Evolutionary conservation across 2,329 filamentous ascomycete species (phyloP).

Genomic region (Aspergillus fischeri): DNA sequence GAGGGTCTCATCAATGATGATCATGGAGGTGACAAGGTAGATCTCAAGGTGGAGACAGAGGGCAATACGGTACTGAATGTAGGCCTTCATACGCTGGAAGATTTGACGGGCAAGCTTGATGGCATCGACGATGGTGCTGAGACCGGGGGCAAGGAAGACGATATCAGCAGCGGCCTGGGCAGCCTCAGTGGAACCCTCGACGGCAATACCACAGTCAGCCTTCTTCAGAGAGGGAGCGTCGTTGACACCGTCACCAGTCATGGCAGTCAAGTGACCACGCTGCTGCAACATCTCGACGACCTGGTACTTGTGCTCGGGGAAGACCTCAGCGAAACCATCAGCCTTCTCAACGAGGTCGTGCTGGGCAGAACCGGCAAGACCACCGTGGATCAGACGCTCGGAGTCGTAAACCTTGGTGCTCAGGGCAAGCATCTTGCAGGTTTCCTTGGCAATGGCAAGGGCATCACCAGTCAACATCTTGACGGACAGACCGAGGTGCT

Average conservation of each 20-base stretch:
- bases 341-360: slow-evolving; percentile 73
- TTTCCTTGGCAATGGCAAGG: slow-evolving; percentile 75
- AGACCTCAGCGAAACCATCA: slow-evolving; percentile 70
- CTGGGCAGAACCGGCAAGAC: slow-evolving; percentile 67
- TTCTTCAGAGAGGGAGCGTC: slow-evolving; percentile 71
- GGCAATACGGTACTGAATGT: slow-evolving; percentile 73
- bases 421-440: slow-evolving; percentile 75
- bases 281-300: slow-evolving; percentile 73
- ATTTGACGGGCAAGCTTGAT: slow-evolving; percentile 73
- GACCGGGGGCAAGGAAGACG: slow-evolving; percentile 69
- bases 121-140: slow-evolving; percentile 66
- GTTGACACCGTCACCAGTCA: slow-evolving; percentile 75
- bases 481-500: slow-evolving; percentile 70
- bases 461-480: slow-evolving; percentile 82
- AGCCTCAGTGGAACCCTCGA: slow-evolving; percentile 68
- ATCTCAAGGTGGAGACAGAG: slow-evolving; percentile 71
- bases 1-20: slow-evolving; percentile 75
- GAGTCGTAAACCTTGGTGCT: slow-evolving; percentile 80
- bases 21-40: slow-evolving; percentile 73
- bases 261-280: slow-evolving; percentile 67
- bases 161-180: slow-evolving; percentile 70
- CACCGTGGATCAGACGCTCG: slow-evolving; percentile 70
- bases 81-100: slow-evolving; percentile 75
- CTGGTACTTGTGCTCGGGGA: slow-evolving; percentile 73
- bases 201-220: slow-evolving; percentile 69